phyloP scores from a whole-genome alignment of 2,329 filamentous ascomycete genomes.

The Trichoderma sp. region DNA sequence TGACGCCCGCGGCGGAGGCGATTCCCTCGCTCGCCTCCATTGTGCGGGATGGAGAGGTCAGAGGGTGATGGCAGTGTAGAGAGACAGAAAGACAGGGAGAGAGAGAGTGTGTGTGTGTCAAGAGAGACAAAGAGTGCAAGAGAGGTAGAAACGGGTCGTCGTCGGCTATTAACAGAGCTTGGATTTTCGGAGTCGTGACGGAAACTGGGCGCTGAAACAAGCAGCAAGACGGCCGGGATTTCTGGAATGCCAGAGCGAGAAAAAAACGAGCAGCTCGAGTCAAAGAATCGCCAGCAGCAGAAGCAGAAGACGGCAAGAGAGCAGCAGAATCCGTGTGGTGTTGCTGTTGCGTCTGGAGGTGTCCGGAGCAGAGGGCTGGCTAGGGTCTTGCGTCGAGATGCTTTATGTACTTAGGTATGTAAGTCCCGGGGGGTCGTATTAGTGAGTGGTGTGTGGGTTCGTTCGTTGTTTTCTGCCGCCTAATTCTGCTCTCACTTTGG shows the following conservation, averaged over 20 bases:
- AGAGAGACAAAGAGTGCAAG: not conserved
- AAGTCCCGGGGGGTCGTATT: constrained; percentile 9
- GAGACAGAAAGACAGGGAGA: not conserved
- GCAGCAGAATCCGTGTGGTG: too few species aligned
- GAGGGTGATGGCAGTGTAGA: not conserved
- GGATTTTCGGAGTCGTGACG: not conserved
- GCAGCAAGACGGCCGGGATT: not conserved
- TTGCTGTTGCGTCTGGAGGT: constrained; percentile 9
- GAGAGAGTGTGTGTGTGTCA: not conserved
- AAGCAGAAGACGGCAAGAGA: not conserved
- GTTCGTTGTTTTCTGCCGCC: constrained; percentile 22
- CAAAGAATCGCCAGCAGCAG: constrained; percentile 1
- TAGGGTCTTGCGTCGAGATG: constrained; percentile 25
- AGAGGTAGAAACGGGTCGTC: not conserved
- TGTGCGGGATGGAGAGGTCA: constrained; percentile 25
- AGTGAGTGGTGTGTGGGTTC: constrained; percentile 24
- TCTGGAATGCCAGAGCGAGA: not conserved
- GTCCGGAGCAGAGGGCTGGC: constrained; percentile 25
- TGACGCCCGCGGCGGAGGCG: constrained; percentile 39
- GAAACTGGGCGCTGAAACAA: not conserved
- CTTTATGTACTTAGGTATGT: not conserved
- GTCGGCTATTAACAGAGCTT: not conserved
- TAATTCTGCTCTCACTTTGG: constrained; percentile 12
- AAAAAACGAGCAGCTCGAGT: not conserved
- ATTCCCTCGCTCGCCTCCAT: constrained; percentile 48